Base-by-base conservation (phyloP, 2,329 filamentous ascomycete genomes). In the Sarocladium brachiariae region DNA sequence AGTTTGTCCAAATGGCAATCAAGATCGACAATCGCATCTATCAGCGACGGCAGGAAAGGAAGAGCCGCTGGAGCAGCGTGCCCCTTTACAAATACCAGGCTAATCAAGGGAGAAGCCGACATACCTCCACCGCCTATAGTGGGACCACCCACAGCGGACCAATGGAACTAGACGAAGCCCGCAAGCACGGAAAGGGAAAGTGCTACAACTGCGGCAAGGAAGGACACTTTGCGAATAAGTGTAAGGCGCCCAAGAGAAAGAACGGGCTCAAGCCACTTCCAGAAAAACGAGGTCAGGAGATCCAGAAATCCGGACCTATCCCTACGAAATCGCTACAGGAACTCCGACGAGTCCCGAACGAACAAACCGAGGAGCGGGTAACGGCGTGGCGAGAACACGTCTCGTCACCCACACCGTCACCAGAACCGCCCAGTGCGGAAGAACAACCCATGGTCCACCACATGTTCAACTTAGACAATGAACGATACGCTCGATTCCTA, bases 181-280 rank as follows among this genome's bases (percentile, higher is more conserved):
- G n/a, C 8, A 43, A 23, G 38, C 9, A 43, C 6, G n/a, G 7
- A 7, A 43, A 43, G 38, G 38, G 38, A 5, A 43, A 43, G 23
- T 43, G 38, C 38, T 43, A 43, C n/a, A 43, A 43, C 38, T 43
- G 23, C n/a, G 23, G 38, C 9, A 43, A 43, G 38, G 38, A 43
- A 23, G 38, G 38, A 18, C 18, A 43, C 19, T 43, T 13, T 43
- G 38, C 18, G 10, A 43, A 43, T 43, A 43, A 43, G 38, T 43
- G 18, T 25, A 6, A 23, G 23, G n/a, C 38, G 5, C n/a, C n/a
- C 5, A 43, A 43, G 19, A n/a, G n/a, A n/a, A 43, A 43, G 10
- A 30, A 30, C 27, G 38, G 7, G 8, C 23, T 19, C 7, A 43
- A 43, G 23, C 38, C 23, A 19, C 38, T 43, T 10, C 38, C 23